A percentile compares a stretch with the other conserved stretches of the same genome.
These are phyloP conservation scores for Suillus lakei DNA, from an alignment of 768 basidiomycete species.

Conservation along the genomic window DNA sequence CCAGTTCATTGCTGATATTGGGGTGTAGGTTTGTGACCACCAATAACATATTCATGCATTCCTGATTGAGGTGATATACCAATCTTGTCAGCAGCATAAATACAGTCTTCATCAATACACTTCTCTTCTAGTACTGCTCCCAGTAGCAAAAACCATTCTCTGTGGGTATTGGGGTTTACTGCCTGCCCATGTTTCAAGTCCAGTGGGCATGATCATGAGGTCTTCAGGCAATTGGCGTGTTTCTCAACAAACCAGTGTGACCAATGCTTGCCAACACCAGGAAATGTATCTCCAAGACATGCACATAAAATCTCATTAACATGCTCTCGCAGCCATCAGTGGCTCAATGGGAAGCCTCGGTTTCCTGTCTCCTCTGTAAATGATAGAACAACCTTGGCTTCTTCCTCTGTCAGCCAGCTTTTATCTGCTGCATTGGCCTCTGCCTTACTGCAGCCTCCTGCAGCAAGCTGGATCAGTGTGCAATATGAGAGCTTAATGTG, in stretches of 20 bases:
- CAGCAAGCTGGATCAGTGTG: conserved; percentile 21
- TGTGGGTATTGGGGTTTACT: conserved; percentile 41
- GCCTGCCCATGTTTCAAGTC: conserved; percentile 40
- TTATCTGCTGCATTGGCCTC: conserved; percentile 29
- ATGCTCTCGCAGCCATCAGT: conserved; percentile 36
- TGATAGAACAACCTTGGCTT: conserved; percentile 35
- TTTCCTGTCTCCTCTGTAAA: conserved; percentile 32
- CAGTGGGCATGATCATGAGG: conserved; percentile 35
- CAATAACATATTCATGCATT: conserved; percentile 11
- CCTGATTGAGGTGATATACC: conserved; percentile 13
- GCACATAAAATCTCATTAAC: too few relatives aligned
- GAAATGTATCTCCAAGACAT: conserved; percentile 29
- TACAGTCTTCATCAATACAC: conserved; percentile 4
- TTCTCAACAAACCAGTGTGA: conserved; percentile 32
- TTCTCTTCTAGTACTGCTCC: conserved; percentile 19
- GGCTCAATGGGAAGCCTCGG: conserved; percentile 40
- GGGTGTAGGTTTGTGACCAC: not conserved
- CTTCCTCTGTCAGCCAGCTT: conserved; percentile 31
- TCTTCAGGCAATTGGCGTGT: conserved; percentile 32
- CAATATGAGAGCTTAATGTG: conserved; percentile 16
- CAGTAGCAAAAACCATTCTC: conserved; percentile 38
- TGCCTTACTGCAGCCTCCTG: conserved; percentile 23
- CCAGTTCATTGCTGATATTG: conserved; percentile 22
- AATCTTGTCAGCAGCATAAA: conserved; percentile 19
- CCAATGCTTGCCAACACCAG: conserved; percentile 43